These are phyloP conservation scores for Hypoxylon crocopeplum DNA, from an alignment of 495 filamentous ascomycete genomes.

Conservation along the genomic window DNA sequence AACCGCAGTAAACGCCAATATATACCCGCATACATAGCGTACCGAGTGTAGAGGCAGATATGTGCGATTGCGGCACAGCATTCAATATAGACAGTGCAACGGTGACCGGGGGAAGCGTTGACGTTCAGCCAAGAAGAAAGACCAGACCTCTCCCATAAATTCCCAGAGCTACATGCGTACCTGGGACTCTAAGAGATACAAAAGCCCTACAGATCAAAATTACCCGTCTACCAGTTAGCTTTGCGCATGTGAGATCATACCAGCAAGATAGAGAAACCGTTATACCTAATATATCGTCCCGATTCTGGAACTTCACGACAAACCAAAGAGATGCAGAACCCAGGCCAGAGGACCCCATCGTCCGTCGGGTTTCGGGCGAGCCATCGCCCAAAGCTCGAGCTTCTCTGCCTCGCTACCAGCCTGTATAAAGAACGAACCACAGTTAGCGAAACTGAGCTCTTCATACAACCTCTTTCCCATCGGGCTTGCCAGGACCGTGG, in stretches of 20 bases:
- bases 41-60: too few species aligned
- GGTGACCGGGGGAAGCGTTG: too few species aligned
- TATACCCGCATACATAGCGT: too few species aligned
- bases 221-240: too few species aligned
- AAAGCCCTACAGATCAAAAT: too few species aligned
- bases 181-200: too few species aligned
- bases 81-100: too few species aligned
- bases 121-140: too few species aligned
- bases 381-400: conserved; percentile 48
- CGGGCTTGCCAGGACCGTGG: conserved; percentile 47
- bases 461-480: conserved; percentile 47
- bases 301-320: not conserved
- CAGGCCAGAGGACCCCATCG: not conserved
- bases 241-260: not conserved
- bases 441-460: conserved; percentile 33
- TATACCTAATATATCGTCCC: not conserved
- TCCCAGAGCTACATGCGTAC: too few species aligned
- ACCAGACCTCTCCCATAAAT: too few species aligned
- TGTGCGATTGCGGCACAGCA: too few species aligned
- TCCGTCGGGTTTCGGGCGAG: not conserved
- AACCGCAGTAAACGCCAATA: too few species aligned
- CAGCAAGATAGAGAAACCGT: not conserved
- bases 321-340: not conserved
- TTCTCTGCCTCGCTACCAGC: conserved; percentile 42
- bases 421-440: conserved; percentile 39